A percentile compares a stretch with the other conserved stretches of the same genome.
These are phyloP conservation scores for Bromus sterilis DNA, from an alignment of 176 grass and related monocot genomes.

Conservation along the genomic window DNA sequence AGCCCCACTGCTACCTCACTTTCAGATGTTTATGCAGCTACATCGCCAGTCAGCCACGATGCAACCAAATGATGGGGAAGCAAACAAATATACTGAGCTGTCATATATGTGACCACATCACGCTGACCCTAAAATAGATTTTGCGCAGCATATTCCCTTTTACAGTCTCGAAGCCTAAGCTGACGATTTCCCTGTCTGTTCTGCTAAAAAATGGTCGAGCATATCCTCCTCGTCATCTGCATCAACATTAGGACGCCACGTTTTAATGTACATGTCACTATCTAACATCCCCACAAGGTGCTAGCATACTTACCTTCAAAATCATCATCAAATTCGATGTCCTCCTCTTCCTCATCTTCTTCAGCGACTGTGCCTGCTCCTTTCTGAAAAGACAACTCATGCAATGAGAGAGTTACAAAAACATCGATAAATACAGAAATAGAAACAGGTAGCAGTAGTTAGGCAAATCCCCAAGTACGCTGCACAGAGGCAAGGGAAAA, in stretches of 20 bases:
- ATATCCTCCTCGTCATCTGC: conserved; percentile 98
- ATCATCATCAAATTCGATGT: conserved; percentile 89
- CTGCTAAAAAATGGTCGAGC: conserved; percentile 98
- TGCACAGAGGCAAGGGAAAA: background rate
- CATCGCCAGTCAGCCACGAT: background rate
- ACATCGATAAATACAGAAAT: background rate
- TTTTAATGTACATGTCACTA: background rate
- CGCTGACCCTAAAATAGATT: conserved; percentile 1
- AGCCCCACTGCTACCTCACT: background rate
- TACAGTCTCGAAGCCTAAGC: conserved; percentile 36
- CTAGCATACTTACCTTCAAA: conserved; percentile 68
- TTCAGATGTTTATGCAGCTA: background rate
- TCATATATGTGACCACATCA: background rate
- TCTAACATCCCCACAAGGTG: background rate
- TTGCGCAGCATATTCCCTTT: background rate
- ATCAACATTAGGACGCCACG: background rate
- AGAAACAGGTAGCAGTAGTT: background rate
- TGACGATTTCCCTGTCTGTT: conserved; percentile 50
- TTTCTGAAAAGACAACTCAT: conserved; percentile 52
- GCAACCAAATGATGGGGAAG: conserved; percentile 1
- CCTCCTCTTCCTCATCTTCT: conserved; percentile 81
- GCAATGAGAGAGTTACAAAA: conserved; percentile 12
- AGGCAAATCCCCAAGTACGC: conserved; percentile 15
- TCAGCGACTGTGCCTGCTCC: conserved; percentile 63
- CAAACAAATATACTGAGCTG: background rate